Base-by-base conservation (phyloP, 768 basidiomycete genomes). In the Boletus pseudo-olivaceus region DNA sequence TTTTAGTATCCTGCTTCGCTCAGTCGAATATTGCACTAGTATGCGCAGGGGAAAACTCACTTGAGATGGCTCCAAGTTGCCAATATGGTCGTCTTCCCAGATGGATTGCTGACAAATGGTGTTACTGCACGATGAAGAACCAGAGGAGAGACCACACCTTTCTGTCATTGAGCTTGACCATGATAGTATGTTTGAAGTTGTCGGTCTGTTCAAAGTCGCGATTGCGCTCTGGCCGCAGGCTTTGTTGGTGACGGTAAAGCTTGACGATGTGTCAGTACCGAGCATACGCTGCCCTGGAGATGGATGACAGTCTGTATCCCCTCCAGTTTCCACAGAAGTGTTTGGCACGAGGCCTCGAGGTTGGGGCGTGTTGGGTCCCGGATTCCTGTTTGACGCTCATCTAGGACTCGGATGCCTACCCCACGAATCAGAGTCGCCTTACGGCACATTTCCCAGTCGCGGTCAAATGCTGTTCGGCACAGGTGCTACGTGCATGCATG, bases 1-100 rank as follows among this genome's bases (percentile, higher is more conserved):
- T 78, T 32, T 56, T 67, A 29, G 15, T 30, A 10, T 55, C 55
- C 67, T 67, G 45, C 14, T 39, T 8, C 19, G 44, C 15, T 53
- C 37, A 34, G 56, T 51, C 33, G 9, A 45, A 33, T 19, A 39
- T n/a, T 40, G 37, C 33, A 38, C 30, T 12, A 1, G 33, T 5
- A 41, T 7, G 8, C 10, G 6, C 15, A 23, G 20, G n/a, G 20
- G 10, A 33, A 42, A 43, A 41, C 65, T 38, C 38, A 66, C 65
- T 35, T 23, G 58, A 29, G 34, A 1, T n/a, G 41, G 2, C 26
- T 58, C 51, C 32, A 4, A 40, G 30, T 34, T 49, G 32, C 33
- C 33, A 35, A 9, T 4, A 12, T 4, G 17, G 11, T 54, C 37
- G 26, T 38, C 41, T 32, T 65, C 60, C 7, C 5, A 14, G 33